Evolutionary conservation across 257 asterid species (phyloP), one percentile per base, ranked within the genome.

Genomic region (Nicotiana paniculata): DNA sequence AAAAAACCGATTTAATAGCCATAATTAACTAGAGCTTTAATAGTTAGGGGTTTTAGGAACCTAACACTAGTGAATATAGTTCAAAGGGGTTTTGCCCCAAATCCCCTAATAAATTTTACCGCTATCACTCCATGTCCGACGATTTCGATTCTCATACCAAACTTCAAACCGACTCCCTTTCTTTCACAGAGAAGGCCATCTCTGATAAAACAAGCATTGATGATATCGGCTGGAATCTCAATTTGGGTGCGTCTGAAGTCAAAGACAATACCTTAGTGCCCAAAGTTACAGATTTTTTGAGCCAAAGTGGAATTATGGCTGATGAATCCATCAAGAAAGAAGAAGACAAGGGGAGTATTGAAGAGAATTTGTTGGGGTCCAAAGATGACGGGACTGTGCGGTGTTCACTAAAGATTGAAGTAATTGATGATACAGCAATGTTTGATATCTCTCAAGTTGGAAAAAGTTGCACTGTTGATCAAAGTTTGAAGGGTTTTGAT

Each of bases 371-470:
- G 51, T 43, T 43, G 51, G 51, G 12, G 51, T 43, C 51, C 51
- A 69, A 69, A 69, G 77, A 69, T 12, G 59, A 46, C 13, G 61
- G 39, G 79, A 24, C 61, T 24, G 79, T 24, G 28, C 16, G 63
- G 86, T 90, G 90, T 87, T 82, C 84, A 58, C n/a, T 46, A 10
- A 81, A 83, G 80, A 46, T 88, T 68, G 82, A 85, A 81, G 85
- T 85, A 26, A 51, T 85, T 53, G 89, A 90, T 74, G 91, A 89
- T 9, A 88, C 90, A 7, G 86, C 89, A 1, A 63, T 91, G 24
- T 61, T 85, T 53, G 82, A 82, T 13, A 48, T 85, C 30, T 78
- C 81, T 80, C 79, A 75, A 74, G 15, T n/a, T 32, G 86, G 69
- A 54, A 78, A 77, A 75, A 77, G 51, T 64, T 43, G 43, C 28